Conservation (phyloP, 73 alveolate species). For the Paramecium sonneborni region DNA sequence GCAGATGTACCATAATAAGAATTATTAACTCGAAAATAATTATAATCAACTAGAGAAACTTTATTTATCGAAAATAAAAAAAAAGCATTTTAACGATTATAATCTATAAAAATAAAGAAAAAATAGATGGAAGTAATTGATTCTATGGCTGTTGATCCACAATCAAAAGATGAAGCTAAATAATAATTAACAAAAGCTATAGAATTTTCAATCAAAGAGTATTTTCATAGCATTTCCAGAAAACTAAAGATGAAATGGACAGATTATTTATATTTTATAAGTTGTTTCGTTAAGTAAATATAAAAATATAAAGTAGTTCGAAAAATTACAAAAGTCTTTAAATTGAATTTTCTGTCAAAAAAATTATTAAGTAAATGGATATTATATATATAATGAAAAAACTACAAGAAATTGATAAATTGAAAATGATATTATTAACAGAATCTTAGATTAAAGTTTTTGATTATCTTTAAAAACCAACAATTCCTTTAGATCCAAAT, state of each 20-base stretch:
- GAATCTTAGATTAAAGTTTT: constrained; percentile 44
- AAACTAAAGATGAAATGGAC: constrained; percentile 2
- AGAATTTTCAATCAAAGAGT: background rate
- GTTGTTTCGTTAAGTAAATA: background rate
- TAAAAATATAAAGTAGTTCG: background rate
- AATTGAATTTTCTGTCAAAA: constrained; percentile 57
- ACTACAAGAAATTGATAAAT: constrained; percentile 51
- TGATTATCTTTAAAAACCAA: constrained; percentile 62
- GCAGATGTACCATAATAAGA: background rate
- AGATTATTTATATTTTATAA: constrained; percentile 15
- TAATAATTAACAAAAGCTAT: constrained; percentile 3
- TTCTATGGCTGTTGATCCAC: background rate
- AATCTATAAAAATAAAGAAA: background rate
- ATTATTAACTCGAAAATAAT: background rate
- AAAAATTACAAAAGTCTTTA: constrained; percentile 18
- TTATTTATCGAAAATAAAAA: background rate
- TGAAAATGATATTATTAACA: constrained; percentile 43
- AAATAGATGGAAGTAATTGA: constrained; percentile 20
- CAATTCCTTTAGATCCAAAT: constrained; percentile 44
- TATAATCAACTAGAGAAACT: background rate
- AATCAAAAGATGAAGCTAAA: background rate
- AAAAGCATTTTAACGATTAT: background rate
- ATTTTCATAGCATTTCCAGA: background rate
- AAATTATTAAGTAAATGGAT: constrained; percentile 35
- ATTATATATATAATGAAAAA: constrained; percentile 50